Percentiles rank a stretch among this genome's conserved stretches.
Evolutionary conservation across 2,329 filamentous ascomycete genomes (phyloP).

Genomic region (Penicillium sp.): DNA sequence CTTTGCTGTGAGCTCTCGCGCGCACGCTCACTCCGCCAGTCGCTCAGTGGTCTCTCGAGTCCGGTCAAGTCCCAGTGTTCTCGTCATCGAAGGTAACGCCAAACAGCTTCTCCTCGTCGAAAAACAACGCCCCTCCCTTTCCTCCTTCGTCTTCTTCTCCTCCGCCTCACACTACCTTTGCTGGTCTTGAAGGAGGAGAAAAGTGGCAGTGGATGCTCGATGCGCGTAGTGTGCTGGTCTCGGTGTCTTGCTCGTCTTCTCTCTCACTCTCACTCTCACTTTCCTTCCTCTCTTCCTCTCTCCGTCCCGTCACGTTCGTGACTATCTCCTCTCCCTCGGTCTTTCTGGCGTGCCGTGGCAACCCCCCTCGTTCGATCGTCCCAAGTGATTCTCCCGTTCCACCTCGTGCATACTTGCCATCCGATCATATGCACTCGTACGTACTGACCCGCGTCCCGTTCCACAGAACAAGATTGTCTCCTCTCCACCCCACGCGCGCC

Average conservation of each 20-base stretch:
- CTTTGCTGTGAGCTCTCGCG: background rate
- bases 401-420: background rate
- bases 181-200: no score
- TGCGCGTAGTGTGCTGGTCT: no score
- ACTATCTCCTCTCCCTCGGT: no score
- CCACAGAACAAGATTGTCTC: background rate
- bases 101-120: conserved; percentile 1
- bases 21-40: background rate
- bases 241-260: no score
- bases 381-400: background rate
- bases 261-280: no score
- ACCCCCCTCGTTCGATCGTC: no score
- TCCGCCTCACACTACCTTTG: background rate
- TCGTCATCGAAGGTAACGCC: conserved; percentile 11
- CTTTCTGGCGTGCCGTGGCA: no score
- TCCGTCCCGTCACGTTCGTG: no score
- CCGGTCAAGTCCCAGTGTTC: conserved; percentile 1
- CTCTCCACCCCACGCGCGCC: background rate
- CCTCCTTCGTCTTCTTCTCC: conserved; percentile 1
- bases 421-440: conserved; percentile 4
- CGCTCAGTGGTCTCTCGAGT: no score
- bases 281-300: no score
- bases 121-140: background rate
- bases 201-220: no score
- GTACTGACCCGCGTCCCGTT: conserved; percentile 5